phyloP scores from a whole-genome alignment of 305 asterid species.

The Solanum chacoense region DNA sequence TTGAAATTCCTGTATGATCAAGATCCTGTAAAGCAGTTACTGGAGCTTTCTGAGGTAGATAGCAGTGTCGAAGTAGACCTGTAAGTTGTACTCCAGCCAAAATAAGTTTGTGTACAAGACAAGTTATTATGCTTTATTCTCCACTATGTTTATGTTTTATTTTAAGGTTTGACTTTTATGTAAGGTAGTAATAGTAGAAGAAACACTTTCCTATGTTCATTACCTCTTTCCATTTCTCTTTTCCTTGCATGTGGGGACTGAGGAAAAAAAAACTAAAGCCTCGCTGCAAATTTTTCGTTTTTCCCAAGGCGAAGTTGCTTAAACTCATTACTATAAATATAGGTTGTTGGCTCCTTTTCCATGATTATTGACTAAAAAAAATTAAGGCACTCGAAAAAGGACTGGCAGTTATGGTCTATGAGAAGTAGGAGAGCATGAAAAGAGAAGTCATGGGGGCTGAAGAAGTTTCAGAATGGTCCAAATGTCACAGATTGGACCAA shows the following conservation, averaged over 20 bases:
- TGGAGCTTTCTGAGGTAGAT: conserved; percentile 48
- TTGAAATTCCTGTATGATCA: conserved; percentile 78
- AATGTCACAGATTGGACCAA: neutral
- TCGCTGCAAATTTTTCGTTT: neutral
- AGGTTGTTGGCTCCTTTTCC: neutral
- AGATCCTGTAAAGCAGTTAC: conserved; percentile 77
- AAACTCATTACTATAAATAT: neutral
- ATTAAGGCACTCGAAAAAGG: neutral
- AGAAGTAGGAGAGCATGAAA: neutral
- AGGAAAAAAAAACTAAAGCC: neutral
- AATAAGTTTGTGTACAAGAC: neutral
- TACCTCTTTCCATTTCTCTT: neutral
- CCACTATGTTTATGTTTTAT: neutral
- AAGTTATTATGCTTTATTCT: neutral
- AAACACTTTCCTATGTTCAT: neutral
- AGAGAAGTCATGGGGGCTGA: neutral
- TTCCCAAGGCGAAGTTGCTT: neutral
- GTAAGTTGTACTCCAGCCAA: conserved; percentile 38
- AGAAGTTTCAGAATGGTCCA: neutral
- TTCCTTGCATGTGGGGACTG: neutral
- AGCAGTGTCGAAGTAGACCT: conserved; percentile 45
- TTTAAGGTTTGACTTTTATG: neutral
- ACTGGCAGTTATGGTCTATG: neutral
- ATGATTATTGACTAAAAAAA: neutral
- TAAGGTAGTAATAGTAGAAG: neutral